Base-by-base conservation (phyloP, 176 grass and related monocot species). In the Aegilops tauschii region DNA sequence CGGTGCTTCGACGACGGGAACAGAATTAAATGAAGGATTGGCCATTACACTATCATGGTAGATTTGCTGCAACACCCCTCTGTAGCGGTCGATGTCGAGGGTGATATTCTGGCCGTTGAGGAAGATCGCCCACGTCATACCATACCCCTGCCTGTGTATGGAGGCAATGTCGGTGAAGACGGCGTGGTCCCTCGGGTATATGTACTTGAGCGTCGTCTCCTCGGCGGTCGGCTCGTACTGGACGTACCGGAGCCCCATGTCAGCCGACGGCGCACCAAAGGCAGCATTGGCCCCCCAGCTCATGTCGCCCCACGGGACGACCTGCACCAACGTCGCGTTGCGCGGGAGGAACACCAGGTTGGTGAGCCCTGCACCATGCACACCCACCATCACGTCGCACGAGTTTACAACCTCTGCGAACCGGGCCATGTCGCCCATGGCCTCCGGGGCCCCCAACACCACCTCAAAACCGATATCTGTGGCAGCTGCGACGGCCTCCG, bases 121-220 rank as follows among this genome's bases (percentile, higher is more conserved):
- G 74, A 84, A 97, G 25, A 63, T 65, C 12, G 13, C 36, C 88
- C 88, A 77, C 30, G 88, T 11, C 1, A 49, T 39, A 23, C 5
- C 21, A 52, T 84, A 93, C 3, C 89, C 89, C 13, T 31, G 25
- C 30, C 84, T 82, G 23, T 87, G 70, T n/a, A 97, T 90, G 59
- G 94, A 90, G 1, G 40, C 1, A 0, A 92, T 83, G 86, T 94
- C 90, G 0, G 89, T 72, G 71, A 97, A 94, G 59, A 93, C 78
- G 0, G 85, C 78, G 32, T 94, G 84, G 5, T 92, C 90, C 36
- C 71, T 88, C 0, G 87, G 82, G 70, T 97, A 94, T 80, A 12
- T 73, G 3, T 97, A 71, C n/a, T 76, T 86, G 31, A 97, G 90
- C 9, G 87, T 94, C 9, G 91, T 97, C 81, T 97, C 94, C 2